Evolutionary conservation across 257 asterid genomes (phyloP).

Genomic region (Echium plantagineum): DNA sequence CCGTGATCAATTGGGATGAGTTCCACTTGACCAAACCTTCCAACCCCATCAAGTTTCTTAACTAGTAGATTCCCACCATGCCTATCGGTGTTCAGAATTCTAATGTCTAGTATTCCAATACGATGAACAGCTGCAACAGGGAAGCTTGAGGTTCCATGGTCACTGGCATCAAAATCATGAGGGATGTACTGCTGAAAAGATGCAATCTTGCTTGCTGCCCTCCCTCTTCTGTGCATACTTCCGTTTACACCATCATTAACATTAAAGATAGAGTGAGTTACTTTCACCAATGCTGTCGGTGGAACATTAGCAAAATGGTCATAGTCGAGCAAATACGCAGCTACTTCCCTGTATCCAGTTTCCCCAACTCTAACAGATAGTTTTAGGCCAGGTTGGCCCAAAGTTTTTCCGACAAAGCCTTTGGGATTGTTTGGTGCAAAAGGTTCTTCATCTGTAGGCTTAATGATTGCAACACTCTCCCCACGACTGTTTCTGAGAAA

Average conservation of each 20-base stretch:
- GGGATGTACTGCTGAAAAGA: constrained; percentile 73
- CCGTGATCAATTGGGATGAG: constrained; percentile 93
- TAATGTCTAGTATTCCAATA: constrained; percentile 85
- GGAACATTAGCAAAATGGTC: constrained; percentile 91
- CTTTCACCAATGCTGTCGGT: constrained; percentile 84
- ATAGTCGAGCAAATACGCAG: constrained; percentile 85
- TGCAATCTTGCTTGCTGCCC: constrained; percentile 80
- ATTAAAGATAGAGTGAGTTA: constrained; percentile 77
- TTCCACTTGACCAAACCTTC: constrained; percentile 82
- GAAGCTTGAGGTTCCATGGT: constrained; percentile 89
- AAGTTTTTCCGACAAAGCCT: constrained; percentile 92
- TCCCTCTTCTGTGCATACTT: constrained; percentile 41
- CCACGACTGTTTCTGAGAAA: constrained; percentile 66
- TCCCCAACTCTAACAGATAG: constrained; percentile 91
- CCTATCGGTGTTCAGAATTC: constrained; percentile 92
- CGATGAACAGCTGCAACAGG: constrained; percentile 90
- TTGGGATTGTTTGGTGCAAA: constrained; percentile 94
- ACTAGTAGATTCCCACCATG: constrained; percentile 95
- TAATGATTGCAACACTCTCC: constrained; percentile 84
- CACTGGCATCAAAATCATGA: constrained; percentile 92
- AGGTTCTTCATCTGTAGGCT: constrained; percentile 97
- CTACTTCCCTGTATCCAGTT: constrained; percentile 92
- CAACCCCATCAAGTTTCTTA: constrained; percentile 74
- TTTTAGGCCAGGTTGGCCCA: constrained; percentile 88
- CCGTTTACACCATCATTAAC: constrained; percentile 74